Evolutionary conservation across 257 asterid genomes (phyloP).

Genomic region (Scutellaria baicalensis): DNA sequence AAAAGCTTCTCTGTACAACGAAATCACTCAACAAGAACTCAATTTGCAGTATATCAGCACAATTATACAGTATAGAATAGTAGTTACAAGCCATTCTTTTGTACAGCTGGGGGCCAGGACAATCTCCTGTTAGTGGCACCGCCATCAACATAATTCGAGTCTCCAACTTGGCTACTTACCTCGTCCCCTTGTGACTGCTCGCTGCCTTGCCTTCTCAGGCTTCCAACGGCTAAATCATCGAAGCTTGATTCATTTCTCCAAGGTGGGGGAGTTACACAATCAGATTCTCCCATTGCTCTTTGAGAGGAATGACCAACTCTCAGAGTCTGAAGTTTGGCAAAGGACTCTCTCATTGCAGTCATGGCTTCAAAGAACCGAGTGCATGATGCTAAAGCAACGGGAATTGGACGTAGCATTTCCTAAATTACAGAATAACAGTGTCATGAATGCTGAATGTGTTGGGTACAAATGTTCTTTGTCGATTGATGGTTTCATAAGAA

Average conservation of each 20-base stretch:
- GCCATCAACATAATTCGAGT: slow-evolving; percentile 33
- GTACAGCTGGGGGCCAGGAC: slow-evolving; percentile 65
- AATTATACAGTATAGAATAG: neutral
- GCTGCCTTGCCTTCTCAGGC: slow-evolving; percentile 31
- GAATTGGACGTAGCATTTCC: slow-evolving; percentile 98
- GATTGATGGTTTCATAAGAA: neutral
- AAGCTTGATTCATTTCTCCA: slow-evolving; percentile 70
- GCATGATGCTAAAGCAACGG: slow-evolving; percentile 97
- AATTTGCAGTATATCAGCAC: neutral
- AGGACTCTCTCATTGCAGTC: slow-evolving; percentile 95
- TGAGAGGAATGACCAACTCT: slow-evolving; percentile 69
- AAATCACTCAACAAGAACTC: neutral
- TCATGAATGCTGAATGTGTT: neutral
- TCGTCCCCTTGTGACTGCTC: slow-evolving; percentile 34
- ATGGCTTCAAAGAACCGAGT: slow-evolving; percentile 94
- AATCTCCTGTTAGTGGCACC: slow-evolving; percentile 39
- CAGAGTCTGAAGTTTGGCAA: slow-evolving; percentile 73
- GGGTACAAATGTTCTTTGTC: too few relatives aligned
- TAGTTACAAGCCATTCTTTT: slow-evolving; percentile 25
- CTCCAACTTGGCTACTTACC: slow-evolving; percentile 24
- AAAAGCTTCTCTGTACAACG: slow-evolving; percentile 2
- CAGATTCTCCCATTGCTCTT: slow-evolving; percentile 44
- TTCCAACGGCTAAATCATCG: slow-evolving; percentile 45
- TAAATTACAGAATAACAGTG: slow-evolving; percentile 12
- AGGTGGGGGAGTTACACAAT: slow-evolving; percentile 68